Evolutionary conservation across 2,329 filamentous ascomycete species (phyloP).

Genomic region (Scytalidium lignicola): DNA sequence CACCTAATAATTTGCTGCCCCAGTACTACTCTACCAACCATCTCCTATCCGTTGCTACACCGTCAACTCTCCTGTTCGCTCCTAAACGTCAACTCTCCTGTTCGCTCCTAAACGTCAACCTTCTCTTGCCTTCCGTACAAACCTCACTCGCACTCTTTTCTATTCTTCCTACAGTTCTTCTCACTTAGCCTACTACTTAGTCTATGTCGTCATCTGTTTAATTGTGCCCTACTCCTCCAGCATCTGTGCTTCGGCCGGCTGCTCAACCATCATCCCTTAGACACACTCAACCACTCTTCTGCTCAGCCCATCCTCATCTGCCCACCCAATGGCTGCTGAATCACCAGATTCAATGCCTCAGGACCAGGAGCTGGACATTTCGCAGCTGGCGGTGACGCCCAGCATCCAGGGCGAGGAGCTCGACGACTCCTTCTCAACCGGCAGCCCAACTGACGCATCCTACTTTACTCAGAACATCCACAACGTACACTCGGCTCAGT

Average conservation of each 20-base stretch:
- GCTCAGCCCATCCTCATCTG: neutral
- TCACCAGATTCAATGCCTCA: neutral
- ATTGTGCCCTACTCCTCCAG: neutral
- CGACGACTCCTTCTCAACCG: conserved; percentile 14
- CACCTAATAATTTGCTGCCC: too few species aligned
- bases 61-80: too few species aligned
- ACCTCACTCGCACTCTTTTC: too few species aligned
- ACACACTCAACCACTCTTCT: neutral
- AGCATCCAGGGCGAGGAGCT: conserved; percentile 12
- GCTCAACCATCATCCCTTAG: neutral
- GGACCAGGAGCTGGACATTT: neutral
- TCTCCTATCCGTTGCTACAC: too few species aligned
- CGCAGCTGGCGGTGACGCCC: conserved; percentile 24
- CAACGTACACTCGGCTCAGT: conserved; percentile 19
- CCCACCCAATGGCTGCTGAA: neutral
- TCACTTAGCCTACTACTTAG: neutral
- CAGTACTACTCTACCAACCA: too few species aligned
- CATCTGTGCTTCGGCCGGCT: neutral
- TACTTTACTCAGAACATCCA: conserved; percentile 20
- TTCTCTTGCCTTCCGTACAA: too few species aligned
- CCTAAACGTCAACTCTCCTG: neutral
- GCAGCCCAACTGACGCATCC: conserved; percentile 10
- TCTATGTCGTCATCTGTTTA: neutral
- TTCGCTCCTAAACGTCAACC: neutral
- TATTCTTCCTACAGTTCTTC: too few species aligned